A percentile compares a stretch with the other conserved stretches of the same genome.
Conservation (phyloP, 1,284 basidiomycete genomes). For the Vanrija humicola region DNA sequence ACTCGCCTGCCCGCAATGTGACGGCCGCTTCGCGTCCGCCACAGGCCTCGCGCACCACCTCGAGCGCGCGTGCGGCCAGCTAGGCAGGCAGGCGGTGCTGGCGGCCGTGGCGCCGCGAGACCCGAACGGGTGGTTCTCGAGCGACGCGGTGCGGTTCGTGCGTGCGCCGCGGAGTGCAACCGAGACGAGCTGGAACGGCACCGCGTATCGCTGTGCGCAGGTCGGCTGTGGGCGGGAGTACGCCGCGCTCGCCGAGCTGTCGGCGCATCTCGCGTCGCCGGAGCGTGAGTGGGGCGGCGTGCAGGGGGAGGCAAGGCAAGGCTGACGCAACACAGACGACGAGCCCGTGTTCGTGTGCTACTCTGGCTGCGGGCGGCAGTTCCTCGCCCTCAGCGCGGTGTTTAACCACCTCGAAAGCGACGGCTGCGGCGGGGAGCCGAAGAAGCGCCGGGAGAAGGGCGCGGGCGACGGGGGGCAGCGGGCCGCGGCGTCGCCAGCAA, state of each 20-base stretch:
- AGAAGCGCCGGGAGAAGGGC: background rate
- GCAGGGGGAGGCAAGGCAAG: too few relatives aligned
- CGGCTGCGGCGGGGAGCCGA: conserved; percentile 2
- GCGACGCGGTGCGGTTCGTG: background rate
- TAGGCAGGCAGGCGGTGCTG: conserved; percentile 3
- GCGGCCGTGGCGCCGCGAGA: conserved; percentile 1
- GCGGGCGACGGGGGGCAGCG: too few relatives aligned
- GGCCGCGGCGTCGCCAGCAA: too few relatives aligned
- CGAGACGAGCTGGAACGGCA: conserved; percentile 1
- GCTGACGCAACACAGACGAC: background rate
- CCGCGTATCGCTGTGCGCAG: conserved; percentile 2
- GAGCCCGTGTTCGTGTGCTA: conserved; percentile 9
- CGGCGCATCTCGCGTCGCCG: background rate
- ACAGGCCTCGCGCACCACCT: conserved; percentile 10
- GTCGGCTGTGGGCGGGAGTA: background rate
- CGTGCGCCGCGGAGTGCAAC: background rate
- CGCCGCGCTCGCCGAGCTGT: background rate
- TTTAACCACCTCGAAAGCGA: conserved; percentile 14
- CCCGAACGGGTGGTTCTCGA: conserved; percentile 4
- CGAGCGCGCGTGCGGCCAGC: conserved; percentile 3
- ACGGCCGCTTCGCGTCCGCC: conserved; percentile 1
- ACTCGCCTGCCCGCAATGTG: conserved; percentile 1
- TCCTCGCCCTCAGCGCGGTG: conserved; percentile 2
- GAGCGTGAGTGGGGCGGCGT: background rate
- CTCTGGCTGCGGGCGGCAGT: conserved; percentile 4